These are phyloP conservation scores for Verticillium klebahnii DNA, from an alignment of 2,329 filamentous ascomycete genomes.

Conservation along the genomic window DNA sequence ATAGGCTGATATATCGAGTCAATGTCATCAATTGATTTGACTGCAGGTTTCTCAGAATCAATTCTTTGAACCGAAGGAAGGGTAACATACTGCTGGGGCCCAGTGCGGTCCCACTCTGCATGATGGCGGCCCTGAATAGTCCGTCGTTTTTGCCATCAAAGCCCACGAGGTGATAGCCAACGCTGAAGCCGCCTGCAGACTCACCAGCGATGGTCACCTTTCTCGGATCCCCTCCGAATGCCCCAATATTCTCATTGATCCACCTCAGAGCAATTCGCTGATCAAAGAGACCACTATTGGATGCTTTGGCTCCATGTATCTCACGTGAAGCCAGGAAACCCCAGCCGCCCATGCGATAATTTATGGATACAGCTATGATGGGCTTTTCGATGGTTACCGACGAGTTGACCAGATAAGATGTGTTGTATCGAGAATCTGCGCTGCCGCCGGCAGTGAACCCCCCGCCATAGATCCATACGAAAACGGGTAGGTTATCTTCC, in stretches of 20 bases:
- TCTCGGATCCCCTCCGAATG: slow-evolving; percentile 58
- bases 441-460: slow-evolving; percentile 22
- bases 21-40: neutral
- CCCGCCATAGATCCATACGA: slow-evolving; percentile 13
- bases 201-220: slow-evolving; percentile 60
- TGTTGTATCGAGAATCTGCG: slow-evolving; percentile 3
- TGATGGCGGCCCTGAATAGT: neutral
- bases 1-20: neutral
- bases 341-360: slow-evolving; percentile 13
- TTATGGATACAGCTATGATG: slow-evolving; percentile 4
- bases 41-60: neutral
- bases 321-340: slow-evolving; percentile 23
- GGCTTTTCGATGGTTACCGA: neutral
- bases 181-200: slow-evolving; percentile 37
- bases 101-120: neutral
- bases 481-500: slow-evolving; percentile 5
- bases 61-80: neutral
- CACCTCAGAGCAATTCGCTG: slow-evolving; percentile 54
- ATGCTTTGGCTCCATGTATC: slow-evolving; percentile 14
- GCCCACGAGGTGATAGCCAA: neutral
- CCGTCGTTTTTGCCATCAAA: neutral
- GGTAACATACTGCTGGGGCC: neutral
- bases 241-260: slow-evolving; percentile 54
- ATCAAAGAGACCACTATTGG: slow-evolving; percentile 29
- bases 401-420: slow-evolving; percentile 2